Evolutionary conservation across 805 yeast genomes (phyloP).

Genomic region (Candida methanosorbosa): DNA sequence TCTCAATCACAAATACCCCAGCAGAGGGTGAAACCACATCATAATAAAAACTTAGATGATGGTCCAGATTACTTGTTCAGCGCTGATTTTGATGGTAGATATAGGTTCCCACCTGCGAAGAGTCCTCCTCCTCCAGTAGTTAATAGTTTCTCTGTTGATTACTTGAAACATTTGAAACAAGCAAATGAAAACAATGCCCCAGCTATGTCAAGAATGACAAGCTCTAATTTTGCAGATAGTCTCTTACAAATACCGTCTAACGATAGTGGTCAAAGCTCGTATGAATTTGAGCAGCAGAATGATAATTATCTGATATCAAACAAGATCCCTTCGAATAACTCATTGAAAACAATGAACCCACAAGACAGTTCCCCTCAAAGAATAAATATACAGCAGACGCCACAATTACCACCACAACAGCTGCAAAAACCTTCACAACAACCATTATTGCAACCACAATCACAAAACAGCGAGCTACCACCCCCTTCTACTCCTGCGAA

Average conservation of each 20-base stretch:
- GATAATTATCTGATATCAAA: neutral
- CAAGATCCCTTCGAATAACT: neutral
- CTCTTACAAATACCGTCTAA: constrained; percentile 1
- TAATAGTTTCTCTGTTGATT: constrained; percentile 32
- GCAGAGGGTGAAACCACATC: neutral
- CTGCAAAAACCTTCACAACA: neutral
- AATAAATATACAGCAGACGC: constrained; percentile 14
- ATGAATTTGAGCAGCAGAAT: neutral
- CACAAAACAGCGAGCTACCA: neutral
- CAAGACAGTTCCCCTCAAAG: constrained; percentile 6
- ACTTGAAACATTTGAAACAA: constrained; percentile 24
- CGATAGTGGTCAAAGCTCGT: constrained; percentile 1
- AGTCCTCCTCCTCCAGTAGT: constrained; percentile 17
- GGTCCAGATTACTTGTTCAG: constrained; percentile 39
- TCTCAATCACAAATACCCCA: neutral
- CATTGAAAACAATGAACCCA: too few relatives aligned
- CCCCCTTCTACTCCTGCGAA: neutral
- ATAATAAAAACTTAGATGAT: neutral
- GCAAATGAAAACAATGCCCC: neutral
- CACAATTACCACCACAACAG: neutral
- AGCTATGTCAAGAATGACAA: neutral
- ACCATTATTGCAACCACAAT: neutral
- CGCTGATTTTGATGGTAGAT: constrained; percentile 35
- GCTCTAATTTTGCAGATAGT: constrained; percentile 1
- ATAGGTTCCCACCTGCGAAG: constrained; percentile 45